Base-by-base conservation (phyloP, 345 rosid species). In the Eucalyptus dawsonii region DNA sequence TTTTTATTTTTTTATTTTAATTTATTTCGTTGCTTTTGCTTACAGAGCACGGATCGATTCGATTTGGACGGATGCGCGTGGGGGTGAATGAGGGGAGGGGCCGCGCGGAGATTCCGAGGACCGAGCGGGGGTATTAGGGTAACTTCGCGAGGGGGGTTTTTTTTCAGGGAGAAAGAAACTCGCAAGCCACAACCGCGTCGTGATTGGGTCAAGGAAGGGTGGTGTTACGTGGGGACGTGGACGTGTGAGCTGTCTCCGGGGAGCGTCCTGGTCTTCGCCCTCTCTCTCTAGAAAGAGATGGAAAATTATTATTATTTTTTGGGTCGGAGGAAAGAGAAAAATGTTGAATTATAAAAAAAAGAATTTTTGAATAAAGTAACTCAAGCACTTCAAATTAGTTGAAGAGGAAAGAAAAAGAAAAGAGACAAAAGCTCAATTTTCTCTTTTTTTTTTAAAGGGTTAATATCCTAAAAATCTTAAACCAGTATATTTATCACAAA, bases 391-490 rank as follows among this genome's bases (percentile, higher is more conserved):
- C 19, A 14, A 29, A 14, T 65, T 65, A 54, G 34, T 34, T 34
- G 34, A 34, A 21, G 51, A 14, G 51, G 51, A 1, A 50, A 50
- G 7, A 0, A 14, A 50, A 50, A 14, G 17, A 0, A 50, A 50
- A 50, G 16, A 1, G 16, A 14, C 16, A 14, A 50, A 49, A 50
- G 51, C 51, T 50, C 6, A 50, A 16, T 56, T 24, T 17, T 51
- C 54, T 15, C 11, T 49, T 0, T 0, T 49, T 50, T 50, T 50
- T 50, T 50, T 50, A 0, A 13, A 49, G 5, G 50, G 1, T 49
- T 49, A 49, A 49, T 49, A 49, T 0, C 2, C 1, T 45, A 45
- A 47, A 45, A 45, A 45, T 1, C 0, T 0, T 1, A 47, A 47
- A 47, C 4, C 11, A 0, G 4, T 47, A 47, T 0, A 1, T 11